Evolutionary conservation across 1,284 basidiomycete species (phyloP).

Genomic region (Ustilago hordei): DNA sequence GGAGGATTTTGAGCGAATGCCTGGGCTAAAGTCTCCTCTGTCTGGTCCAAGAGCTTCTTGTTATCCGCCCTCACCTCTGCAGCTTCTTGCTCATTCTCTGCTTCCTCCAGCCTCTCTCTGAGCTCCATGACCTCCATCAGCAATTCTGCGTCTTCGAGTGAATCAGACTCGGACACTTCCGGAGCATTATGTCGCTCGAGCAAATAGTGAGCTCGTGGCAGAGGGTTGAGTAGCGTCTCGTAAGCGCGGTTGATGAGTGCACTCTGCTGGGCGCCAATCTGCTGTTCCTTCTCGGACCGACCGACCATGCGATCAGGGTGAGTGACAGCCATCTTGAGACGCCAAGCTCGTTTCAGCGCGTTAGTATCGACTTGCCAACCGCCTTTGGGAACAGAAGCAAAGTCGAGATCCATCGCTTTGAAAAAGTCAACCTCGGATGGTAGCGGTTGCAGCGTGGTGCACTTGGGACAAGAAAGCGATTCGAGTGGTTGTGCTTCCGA

Average conservation of each 20-base stretch:
- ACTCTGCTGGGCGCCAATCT: conserved; percentile 63
- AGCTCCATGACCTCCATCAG: conserved; percentile 68
- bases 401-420: conserved; percentile 58
- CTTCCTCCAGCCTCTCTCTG: conserved; percentile 61
- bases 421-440: conserved; percentile 58
- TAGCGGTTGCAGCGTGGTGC: conserved; percentile 57
- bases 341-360: conserved; percentile 61
- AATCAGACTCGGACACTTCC: conserved; percentile 53
- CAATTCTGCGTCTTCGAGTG: conserved; percentile 62
- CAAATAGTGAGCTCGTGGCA: conserved; percentile 60
- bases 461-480: conserved; percentile 48
- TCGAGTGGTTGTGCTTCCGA: conserved; percentile 42
- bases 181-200: conserved; percentile 45
- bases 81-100: conserved; percentile 55
- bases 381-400: conserved; percentile 32
- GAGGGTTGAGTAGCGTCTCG: conserved; percentile 63
- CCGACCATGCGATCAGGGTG: conserved; percentile 66
- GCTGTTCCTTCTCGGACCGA: conserved; percentile 58
- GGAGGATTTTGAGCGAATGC: conserved; percentile 52
- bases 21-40: conserved; percentile 38
- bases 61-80: conserved; percentile 54
- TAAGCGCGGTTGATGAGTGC: conserved; percentile 67
- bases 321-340: conserved; percentile 59
- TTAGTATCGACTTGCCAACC: conserved; percentile 59
- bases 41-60: conserved; percentile 33